These are phyloP conservation scores for Chrysanthemum lavandulifolium DNA, from an alignment of 129 eudicot genomes.

Conservation along the genomic window DNA sequence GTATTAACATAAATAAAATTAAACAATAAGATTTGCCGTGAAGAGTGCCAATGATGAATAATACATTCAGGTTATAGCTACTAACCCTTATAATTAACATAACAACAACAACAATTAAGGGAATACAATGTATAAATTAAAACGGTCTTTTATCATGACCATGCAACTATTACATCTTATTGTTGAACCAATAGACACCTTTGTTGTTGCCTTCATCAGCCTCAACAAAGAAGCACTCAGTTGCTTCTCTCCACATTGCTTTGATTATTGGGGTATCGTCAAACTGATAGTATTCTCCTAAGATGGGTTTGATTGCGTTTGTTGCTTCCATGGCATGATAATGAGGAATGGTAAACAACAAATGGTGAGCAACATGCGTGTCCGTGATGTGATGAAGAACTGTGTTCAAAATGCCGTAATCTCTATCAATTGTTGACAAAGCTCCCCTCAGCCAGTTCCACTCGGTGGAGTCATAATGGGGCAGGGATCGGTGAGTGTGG, in stretches of 20 bases:
- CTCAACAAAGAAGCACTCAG: conserved; percentile 24
- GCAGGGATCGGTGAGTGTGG: conserved; percentile 19
- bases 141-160: too few relatives aligned
- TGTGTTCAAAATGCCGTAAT: conserved; percentile 7
- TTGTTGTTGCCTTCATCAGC: conserved; percentile 6
- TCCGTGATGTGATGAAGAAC: conserved; percentile 20
- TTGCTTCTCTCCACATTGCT: conserved; percentile 22
- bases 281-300: conserved; percentile 18
- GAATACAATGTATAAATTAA: too few relatives aligned
- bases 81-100: too few relatives aligned
- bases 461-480: conserved; percentile 5
- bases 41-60: too few relatives aligned
- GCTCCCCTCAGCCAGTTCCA: conserved; percentile 24
- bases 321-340: conserved; percentile 16
- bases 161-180: not conserved
- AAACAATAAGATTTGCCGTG: too few relatives aligned
- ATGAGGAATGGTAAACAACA: conserved; percentile 18
- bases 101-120: too few relatives aligned
- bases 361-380: conserved; percentile 21
- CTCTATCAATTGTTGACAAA: conserved; percentile 1
- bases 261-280: conserved; percentile 14
- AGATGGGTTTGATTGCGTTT: conserved; percentile 7
- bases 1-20: too few relatives aligned
- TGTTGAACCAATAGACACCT: conserved; percentile 15
- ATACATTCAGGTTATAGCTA: too few relatives aligned